These are phyloP conservation scores for Pelargonium nanum DNA, from an alignment of 345 rosid species.

Conservation along the genomic window DNA sequence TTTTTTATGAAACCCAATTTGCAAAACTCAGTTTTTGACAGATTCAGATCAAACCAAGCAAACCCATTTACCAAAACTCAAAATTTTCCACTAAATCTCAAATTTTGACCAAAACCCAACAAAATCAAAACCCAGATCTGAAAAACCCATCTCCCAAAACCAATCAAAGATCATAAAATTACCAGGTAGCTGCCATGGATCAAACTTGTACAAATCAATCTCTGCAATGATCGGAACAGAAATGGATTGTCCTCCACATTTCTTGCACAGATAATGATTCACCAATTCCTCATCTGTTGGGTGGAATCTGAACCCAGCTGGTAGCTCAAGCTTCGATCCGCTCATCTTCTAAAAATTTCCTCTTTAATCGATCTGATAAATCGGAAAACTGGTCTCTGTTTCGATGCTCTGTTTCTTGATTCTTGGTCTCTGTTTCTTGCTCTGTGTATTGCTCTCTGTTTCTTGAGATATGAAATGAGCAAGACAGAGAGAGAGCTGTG, in stretches of 20 bases:
- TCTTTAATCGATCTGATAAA: neutral
- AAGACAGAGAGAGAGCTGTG: neutral
- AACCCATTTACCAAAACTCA: too few relatives aligned
- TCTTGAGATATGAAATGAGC: neutral
- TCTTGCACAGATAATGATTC: constrained; percentile 57
- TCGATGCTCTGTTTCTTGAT: neutral
- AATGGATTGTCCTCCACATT: constrained; percentile 47
- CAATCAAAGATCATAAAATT: neutral
- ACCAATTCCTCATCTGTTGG: constrained; percentile 93
- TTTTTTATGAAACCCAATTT: too few relatives aligned
- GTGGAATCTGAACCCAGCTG: constrained; percentile 89
- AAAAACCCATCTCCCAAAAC: neutral
- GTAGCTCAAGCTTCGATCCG: constrained; percentile 40
- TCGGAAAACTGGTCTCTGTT: neutral
- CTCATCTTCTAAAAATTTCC: neutral
- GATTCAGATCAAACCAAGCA: too few relatives aligned
- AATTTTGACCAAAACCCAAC: too few relatives aligned
- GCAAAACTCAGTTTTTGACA: too few relatives aligned
- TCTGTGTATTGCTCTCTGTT: neutral
- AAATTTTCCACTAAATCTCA: too few relatives aligned
- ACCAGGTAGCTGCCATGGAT: constrained; percentile 98
- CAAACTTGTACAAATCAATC: constrained; percentile 71
- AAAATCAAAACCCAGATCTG: neutral
- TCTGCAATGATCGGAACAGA: constrained; percentile 68
- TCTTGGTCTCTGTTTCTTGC: neutral